Evolutionary conservation across 1,284 basidiomycete genomes (phyloP).

Genomic region (Tylopilus sp.): DNA sequence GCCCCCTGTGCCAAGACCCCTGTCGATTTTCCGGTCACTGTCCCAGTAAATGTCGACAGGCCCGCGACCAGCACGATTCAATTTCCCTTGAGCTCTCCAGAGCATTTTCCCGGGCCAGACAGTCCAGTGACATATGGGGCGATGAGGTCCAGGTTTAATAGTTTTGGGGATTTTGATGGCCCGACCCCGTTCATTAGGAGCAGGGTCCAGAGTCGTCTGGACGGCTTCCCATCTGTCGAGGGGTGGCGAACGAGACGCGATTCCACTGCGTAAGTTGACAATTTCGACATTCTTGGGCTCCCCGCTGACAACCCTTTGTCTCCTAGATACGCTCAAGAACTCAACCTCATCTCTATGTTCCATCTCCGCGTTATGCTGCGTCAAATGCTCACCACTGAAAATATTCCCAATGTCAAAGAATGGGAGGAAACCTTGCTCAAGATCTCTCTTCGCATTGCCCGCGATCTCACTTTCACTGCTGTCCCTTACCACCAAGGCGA

Average conservation of each 20-base stretch:
- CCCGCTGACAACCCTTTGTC: slow-evolving; percentile 4
- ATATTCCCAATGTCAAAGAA: slow-evolving; percentile 72
- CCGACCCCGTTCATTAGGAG: slow-evolving; percentile 76
- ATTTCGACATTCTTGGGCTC: neutral
- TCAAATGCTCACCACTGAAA: slow-evolving; percentile 78
- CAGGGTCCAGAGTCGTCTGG: slow-evolving; percentile 73
- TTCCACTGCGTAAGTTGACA: slow-evolving; percentile 70
- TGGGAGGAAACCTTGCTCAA: slow-evolving; percentile 85
- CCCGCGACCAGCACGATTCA: slow-evolving; percentile 67
- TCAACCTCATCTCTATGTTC: slow-evolving; percentile 80
- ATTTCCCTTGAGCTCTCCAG: slow-evolving; percentile 74
- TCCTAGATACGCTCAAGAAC: slow-evolving; percentile 70
- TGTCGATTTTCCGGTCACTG: slow-evolving; percentile 51
- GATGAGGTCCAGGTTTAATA: slow-evolving; percentile 58
- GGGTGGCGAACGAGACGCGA: slow-evolving; percentile 78
- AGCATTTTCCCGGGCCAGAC: slow-evolving; percentile 47
- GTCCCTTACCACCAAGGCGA: slow-evolving; percentile 75
- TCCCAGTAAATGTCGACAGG: slow-evolving; percentile 45
- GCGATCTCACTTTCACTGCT: slow-evolving; percentile 72
- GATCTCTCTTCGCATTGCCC: slow-evolving; percentile 76
- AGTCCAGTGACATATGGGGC: slow-evolving; percentile 50
- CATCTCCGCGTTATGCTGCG: slow-evolving; percentile 86
- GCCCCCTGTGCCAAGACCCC: slow-evolving; percentile 48
- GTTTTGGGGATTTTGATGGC: slow-evolving; percentile 64
- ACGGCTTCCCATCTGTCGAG: slow-evolving; percentile 53